These are phyloP conservation scores for Discostella pseudostelligera DNA, from an alignment of 108 stramenopile species.

Conservation along the genomic window DNA sequence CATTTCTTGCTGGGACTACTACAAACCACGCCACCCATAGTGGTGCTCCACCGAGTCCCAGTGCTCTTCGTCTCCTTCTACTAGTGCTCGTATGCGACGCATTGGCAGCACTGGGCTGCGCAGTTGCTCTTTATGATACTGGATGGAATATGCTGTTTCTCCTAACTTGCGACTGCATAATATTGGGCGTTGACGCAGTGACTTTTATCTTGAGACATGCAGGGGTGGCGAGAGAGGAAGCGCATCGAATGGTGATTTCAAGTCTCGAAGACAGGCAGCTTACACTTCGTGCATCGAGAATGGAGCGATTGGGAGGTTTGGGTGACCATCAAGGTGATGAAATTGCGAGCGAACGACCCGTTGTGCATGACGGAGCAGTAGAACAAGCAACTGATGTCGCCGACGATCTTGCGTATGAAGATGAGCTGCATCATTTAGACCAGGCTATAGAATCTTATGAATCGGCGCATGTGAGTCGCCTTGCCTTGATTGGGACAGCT, in stretches of 20 bases:
- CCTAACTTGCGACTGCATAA: constrained; percentile 66
- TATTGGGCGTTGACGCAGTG: constrained; percentile 53
- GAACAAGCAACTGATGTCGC: neutral
- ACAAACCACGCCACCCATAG: constrained; percentile 47
- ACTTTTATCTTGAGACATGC: constrained; percentile 50
- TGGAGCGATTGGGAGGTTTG: constrained; percentile 3
- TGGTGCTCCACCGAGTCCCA: constrained; percentile 51
- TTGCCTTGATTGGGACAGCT: constrained; percentile 44
- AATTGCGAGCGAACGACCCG: neutral
- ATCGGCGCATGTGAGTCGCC: constrained; percentile 36
- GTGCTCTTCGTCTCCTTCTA: constrained; percentile 55
- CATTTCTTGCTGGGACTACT: constrained; percentile 55
- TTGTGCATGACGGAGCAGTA: neutral
- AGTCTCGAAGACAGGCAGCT: constrained; percentile 52
- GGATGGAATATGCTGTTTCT: constrained; percentile 65
- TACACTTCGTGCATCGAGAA: constrained; percentile 28
- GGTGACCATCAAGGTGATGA: constrained; percentile 11
- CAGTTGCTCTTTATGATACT: constrained; percentile 48
- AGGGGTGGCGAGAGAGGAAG: constrained; percentile 40
- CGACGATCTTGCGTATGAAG: constrained; percentile 19
- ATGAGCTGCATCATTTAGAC: constrained; percentile 49
- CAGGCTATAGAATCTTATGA: constrained; percentile 55
- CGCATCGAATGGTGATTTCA: constrained; percentile 30
- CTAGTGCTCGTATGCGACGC: constrained; percentile 53
- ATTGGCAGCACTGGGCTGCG: constrained; percentile 52